phyloP scores from a whole-genome alignment of 371 early-diverging fungal species.

The Syncephalis plumigaleata region DNA sequence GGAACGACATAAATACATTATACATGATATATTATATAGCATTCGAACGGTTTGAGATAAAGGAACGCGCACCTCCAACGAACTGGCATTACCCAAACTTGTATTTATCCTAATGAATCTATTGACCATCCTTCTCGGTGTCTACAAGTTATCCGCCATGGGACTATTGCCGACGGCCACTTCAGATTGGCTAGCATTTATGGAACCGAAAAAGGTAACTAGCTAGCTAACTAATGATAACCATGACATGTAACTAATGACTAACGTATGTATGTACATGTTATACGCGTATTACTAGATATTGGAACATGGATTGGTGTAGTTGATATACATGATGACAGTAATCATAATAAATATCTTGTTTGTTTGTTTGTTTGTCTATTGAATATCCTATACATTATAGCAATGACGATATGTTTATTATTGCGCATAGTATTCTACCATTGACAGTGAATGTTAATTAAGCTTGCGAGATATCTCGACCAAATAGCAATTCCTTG shows the following conservation, averaged over 20 bases:
- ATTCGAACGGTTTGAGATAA: slow-evolving; percentile 43
- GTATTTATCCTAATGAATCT: slow-evolving; percentile 63
- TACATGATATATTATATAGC: slow-evolving; percentile 16
- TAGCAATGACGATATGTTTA: too few species aligned
- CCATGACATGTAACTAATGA: too few species aligned
- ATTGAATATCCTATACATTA: too few species aligned
- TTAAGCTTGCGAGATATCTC: slow-evolving; percentile 23
- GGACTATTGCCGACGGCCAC: slow-evolving; percentile 86
- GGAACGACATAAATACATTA: neutral
- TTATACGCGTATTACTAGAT: too few species aligned
- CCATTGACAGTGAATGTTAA: too few species aligned
- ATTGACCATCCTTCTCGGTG: slow-evolving; percentile 60
- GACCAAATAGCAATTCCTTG: slow-evolving; percentile 38
- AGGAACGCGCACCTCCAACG: slow-evolving; percentile 5
- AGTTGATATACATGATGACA: too few species aligned
- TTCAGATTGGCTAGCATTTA: slow-evolving; percentile 90
- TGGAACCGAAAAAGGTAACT: slow-evolving; percentile 23
- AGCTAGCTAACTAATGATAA: too few species aligned
- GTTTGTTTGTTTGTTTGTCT: too few species aligned
- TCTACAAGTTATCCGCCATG: slow-evolving; percentile 85
- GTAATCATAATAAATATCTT: too few species aligned
- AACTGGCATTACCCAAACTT: slow-evolving; percentile 55
- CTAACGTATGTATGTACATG: too few species aligned
- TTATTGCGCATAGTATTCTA: too few species aligned
- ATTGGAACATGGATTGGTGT: too few species aligned